Conservation (phyloP, 169 alveolate species). For the Miamiensis avidus region DNA sequence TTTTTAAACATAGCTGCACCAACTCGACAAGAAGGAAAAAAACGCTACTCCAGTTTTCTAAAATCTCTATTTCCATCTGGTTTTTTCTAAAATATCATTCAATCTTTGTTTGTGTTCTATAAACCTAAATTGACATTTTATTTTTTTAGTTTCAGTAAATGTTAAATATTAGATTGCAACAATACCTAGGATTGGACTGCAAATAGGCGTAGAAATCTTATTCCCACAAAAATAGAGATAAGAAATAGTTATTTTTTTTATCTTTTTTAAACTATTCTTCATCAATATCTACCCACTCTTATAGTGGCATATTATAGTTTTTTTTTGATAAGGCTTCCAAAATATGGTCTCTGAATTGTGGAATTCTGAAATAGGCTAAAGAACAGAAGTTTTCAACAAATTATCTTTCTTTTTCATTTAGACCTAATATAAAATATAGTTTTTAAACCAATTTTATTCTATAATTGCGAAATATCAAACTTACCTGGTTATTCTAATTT, state of each 20-base stretch:
- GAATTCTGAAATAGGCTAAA: slow-evolving; percentile 65
- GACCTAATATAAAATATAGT: background rate
- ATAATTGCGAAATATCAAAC: too few relatives aligned
- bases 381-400: slow-evolving; percentile 60
- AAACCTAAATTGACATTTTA: slow-evolving; percentile 5
- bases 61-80: slow-evolving; percentile 62
- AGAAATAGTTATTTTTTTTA: background rate
- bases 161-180: too few relatives aligned
- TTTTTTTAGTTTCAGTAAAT: background rate
- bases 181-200: background rate
- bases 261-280: slow-evolving; percentile 6
- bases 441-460: too few relatives aligned
- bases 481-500: slow-evolving; percentile 2
- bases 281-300: background rate
- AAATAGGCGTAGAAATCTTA: slow-evolving; percentile 36
- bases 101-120: slow-evolving; percentile 21
- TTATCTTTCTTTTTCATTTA: slow-evolving; percentile 53
- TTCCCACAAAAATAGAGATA: slow-evolving; percentile 39
- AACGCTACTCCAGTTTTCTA: slow-evolving; percentile 68
- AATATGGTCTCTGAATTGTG: slow-evolving; percentile 53
- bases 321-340: slow-evolving; percentile 56
- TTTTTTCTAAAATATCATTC: slow-evolving; percentile 20
- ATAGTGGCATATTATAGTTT: slow-evolving; percentile 16
- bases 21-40: slow-evolving; percentile 56
- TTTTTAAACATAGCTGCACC: slow-evolving; percentile 55